Percentiles rank a stretch among this genome's conserved stretches.
Evolutionary conservation across 345 rosid species (phyloP).

Genomic region (Melaleuca quinquenervia): DNA sequence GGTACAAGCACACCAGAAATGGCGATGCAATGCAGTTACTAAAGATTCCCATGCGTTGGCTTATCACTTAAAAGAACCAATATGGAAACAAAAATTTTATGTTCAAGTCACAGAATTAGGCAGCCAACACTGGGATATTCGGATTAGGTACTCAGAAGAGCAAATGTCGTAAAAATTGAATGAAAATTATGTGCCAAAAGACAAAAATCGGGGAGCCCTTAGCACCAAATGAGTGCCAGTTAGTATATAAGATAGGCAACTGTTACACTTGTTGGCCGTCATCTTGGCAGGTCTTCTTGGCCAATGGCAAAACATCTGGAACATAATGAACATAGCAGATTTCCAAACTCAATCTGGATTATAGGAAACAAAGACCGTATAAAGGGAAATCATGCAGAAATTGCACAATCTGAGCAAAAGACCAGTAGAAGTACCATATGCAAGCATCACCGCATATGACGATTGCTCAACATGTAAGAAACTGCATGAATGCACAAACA

Average conservation of each 20-base stretch:
- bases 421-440: neutral
- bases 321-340: neutral
- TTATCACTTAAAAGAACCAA: neutral
- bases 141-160: neutral
- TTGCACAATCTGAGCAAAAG: neutral
- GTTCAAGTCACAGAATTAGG: neutral
- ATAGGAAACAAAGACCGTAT: neutral
- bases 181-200: neutral
- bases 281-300: neutral
- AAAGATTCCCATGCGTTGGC: neutral
- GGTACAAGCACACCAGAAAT: neutral
- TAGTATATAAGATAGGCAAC: neutral
- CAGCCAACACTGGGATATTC: neutral
- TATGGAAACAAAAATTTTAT: neutral
- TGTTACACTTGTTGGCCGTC: neutral
- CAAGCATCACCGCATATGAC: neutral
- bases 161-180: neutral
- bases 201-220: neutral
- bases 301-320: neutral
- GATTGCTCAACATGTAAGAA: neutral
- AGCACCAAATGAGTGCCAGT: neutral
- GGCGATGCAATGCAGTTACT: neutral
- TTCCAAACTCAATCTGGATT: neutral
- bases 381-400: neutral
- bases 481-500: neutral